Conservation (phyloP, 345 rosid species). For the Sapria himalayana region DNA sequence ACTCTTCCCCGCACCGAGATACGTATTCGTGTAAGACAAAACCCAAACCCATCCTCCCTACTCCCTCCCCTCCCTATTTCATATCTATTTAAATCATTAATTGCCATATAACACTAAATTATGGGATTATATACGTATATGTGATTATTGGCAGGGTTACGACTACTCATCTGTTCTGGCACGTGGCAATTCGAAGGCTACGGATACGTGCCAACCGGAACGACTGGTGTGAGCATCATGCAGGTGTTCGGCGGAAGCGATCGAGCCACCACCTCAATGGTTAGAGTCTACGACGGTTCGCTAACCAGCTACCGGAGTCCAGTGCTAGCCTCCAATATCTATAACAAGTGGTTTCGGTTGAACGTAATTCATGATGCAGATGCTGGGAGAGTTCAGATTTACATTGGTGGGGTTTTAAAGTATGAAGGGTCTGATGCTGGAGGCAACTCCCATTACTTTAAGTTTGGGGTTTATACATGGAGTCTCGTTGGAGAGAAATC, state of each 20-base stretch:
- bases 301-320: constrained; percentile 10
- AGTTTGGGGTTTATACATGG: constrained; percentile 23
- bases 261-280: constrained; percentile 11
- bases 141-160: constrained; percentile 12
- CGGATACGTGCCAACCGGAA: constrained; percentile 16
- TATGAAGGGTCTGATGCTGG: constrained; percentile 11
- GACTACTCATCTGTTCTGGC: constrained; percentile 14
- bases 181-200: constrained; percentile 24
- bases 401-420: constrained; percentile 11
- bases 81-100: no score
- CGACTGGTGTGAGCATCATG: constrained; percentile 16
- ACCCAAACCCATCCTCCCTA: not conserved
- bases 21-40: constrained; percentile 7
- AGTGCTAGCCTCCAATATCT: constrained; percentile 8
- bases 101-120: no score
- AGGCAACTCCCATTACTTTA: constrained; percentile 14
- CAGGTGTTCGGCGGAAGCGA: constrained; percentile 17
- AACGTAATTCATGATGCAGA: constrained; percentile 21
- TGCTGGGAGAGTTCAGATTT: constrained; percentile 10
- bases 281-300: constrained; percentile 19
- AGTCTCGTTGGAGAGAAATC: constrained; percentile 19
- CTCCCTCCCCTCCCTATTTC: not conserved
- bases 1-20: constrained; percentile 14
- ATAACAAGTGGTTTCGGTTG: constrained; percentile 15
- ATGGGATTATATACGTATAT: no score